A percentile compares a stretch with the other conserved stretches of the same genome.
phyloP scores from a whole-genome alignment of 495 filamentous ascomycete genomes.

The Penicillium cinerascens region DNA sequence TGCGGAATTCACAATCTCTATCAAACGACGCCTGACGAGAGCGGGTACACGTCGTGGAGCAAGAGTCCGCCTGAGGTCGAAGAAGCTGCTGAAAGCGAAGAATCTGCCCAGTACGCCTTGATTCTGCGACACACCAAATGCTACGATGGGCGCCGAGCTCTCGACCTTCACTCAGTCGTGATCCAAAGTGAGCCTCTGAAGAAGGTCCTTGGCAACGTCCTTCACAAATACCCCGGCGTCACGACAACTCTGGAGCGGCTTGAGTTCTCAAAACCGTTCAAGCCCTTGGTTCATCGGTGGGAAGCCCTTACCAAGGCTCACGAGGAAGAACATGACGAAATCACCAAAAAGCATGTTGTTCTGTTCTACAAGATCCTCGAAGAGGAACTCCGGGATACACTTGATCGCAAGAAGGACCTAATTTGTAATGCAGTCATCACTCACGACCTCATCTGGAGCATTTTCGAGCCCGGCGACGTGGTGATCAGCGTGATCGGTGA shows the following conservation, averaged over 20 bases:
- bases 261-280: slow-evolving; percentile 57
- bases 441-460: slow-evolving; percentile 53
- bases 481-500: slow-evolving; percentile 36
- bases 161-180: slow-evolving; percentile 59
- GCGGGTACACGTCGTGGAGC: slow-evolving; percentile 27
- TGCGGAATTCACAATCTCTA: slow-evolving; percentile 33
- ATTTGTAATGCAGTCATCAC: slow-evolving; percentile 57
- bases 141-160: slow-evolving; percentile 57
- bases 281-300: slow-evolving; percentile 68
- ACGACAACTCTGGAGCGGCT: slow-evolving; percentile 57
- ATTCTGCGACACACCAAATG: slow-evolving; percentile 53
- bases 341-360: slow-evolving; percentile 53
- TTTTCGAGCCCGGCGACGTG: slow-evolving; percentile 48
- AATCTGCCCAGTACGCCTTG: slow-evolving; percentile 51
- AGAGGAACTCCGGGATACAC: slow-evolving; percentile 55
- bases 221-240: slow-evolving; percentile 62
- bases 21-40: slow-evolving; percentile 25
- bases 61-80: slow-evolving; percentile 40
- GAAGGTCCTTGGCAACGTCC: slow-evolving; percentile 49
- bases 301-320: slow-evolving; percentile 46
- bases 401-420: slow-evolving; percentile 56
- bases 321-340: slow-evolving; percentile 43
- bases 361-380: slow-evolving; percentile 54
- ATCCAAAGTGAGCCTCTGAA: slow-evolving; percentile 64
- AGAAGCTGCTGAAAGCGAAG: slow-evolving; percentile 47